Conservation (phyloP, 2,329 filamentous ascomycete species). For the Neofusicoccum cordaticola region DNA sequence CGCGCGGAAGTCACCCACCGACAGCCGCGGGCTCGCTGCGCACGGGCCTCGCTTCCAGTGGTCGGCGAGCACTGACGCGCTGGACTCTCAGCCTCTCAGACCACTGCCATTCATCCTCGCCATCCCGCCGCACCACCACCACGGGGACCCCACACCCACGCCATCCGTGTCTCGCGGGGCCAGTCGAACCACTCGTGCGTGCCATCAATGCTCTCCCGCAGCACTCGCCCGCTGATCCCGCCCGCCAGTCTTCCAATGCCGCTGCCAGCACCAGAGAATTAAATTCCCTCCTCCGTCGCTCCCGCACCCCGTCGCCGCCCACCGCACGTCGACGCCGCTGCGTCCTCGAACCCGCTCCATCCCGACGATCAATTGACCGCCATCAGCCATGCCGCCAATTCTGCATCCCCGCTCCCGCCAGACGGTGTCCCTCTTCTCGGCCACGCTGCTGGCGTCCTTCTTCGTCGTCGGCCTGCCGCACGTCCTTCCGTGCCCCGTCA, state of each 20-base stretch:
- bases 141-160: conserved; percentile 7
- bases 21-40: no score
- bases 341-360: conserved; percentile 78
- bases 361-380: neutral
- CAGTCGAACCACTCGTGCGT: neutral
- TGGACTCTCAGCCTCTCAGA: neutral
- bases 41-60: no score
- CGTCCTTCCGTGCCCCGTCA: conserved; percentile 82
- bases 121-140: neutral
- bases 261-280: neutral
- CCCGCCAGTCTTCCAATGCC: conserved; percentile 7
- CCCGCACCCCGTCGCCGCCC: neutral
- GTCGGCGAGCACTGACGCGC: no score
- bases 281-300: neutral
- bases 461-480: conserved; percentile 90
- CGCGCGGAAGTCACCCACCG: no score
- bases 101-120: neutral
- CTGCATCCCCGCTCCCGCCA: conserved; percentile 91
- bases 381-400: conserved; percentile 66
- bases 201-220: neutral
- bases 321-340: conserved; percentile 72
- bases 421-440: conserved; percentile 91
- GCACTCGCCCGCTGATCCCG: neutral
- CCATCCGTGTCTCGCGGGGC: neutral
- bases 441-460: conserved; percentile 86